Conservation (phyloP, 257 asterid genomes). For the Mitragyna speciosa region DNA sequence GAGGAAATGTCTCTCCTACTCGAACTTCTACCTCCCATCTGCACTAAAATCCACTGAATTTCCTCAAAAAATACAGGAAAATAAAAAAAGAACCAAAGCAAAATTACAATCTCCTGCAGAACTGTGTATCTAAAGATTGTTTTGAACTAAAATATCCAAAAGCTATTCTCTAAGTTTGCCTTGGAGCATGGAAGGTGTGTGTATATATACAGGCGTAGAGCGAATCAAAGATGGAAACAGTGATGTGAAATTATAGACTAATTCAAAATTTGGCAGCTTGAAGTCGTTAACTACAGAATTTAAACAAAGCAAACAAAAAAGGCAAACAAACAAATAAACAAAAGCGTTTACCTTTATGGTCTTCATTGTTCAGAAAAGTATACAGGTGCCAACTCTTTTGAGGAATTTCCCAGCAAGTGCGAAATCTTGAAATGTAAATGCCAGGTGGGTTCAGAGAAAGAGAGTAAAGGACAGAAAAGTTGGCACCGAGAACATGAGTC, state of each 20-base stretch:
- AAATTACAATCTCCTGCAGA: not conserved
- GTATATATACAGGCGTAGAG: not conserved
- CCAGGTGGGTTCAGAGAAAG: not conserved
- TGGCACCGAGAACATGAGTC: not conserved
- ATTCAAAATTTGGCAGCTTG: not conserved
- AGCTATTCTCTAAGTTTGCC: not conserved
- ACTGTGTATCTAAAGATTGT: too few relatives aligned
- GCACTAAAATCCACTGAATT: not conserved
- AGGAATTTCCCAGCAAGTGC: not conserved
- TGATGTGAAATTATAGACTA: not conserved
- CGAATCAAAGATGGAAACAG: not conserved
- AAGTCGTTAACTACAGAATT: not conserved
- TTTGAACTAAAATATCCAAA: too few relatives aligned
- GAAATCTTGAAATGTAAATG: not conserved
- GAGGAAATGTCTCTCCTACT: constrained; percentile 2
- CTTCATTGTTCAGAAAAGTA: not conserved
- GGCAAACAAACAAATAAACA: not conserved
- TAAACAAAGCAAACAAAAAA: not conserved
- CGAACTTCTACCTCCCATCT: constrained; percentile 18
- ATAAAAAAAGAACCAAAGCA: not conserved
- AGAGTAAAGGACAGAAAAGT: not conserved
- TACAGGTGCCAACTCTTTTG: not conserved
- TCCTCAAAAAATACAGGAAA: not conserved
- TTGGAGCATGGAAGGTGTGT: not conserved
- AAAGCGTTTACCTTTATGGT: constrained; percentile 1